These are phyloP conservation scores for Boletus fagicola DNA, from an alignment of 768 basidiomycete genomes.

Conservation along the genomic window DNA sequence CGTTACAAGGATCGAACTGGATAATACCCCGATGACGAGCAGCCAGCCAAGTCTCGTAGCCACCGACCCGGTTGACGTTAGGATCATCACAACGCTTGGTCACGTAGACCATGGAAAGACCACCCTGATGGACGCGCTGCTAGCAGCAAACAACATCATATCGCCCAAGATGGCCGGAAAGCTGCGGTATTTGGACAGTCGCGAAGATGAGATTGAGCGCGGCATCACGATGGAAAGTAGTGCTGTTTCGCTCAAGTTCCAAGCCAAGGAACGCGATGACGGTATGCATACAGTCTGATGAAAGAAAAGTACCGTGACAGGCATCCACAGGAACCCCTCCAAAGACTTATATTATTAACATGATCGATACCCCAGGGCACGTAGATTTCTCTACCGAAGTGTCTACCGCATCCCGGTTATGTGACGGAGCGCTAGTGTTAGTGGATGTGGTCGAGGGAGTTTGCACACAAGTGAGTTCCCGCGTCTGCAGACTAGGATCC, in stretches of 20 bases:
- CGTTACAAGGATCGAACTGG: background rate
- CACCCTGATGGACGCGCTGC: constrained; percentile 89
- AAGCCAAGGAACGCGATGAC: constrained; percentile 65
- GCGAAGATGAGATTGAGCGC: constrained; percentile 96
- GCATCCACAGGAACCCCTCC: constrained; percentile 49
- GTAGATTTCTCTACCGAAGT: constrained; percentile 99
- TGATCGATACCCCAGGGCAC: constrained; percentile 99
- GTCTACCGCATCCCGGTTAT: constrained; percentile 87
- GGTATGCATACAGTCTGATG: constrained; percentile 44
- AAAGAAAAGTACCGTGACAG: constrained; percentile 30
- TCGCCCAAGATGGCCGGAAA: constrained; percentile 94
- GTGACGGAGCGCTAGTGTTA: constrained; percentile 92
- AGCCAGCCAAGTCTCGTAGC: constrained; percentile 13
- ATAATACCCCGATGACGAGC: constrained; percentile 23
- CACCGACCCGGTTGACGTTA: constrained; percentile 47
- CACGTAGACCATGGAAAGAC: constrained; percentile 98
- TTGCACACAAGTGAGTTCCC: constrained; percentile 79
- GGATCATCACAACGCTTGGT: constrained; percentile 82
- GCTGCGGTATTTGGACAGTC: constrained; percentile 89
- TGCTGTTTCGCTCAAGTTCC: constrained; percentile 87
- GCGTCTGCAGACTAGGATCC: background rate
- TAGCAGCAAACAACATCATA: constrained; percentile 98
- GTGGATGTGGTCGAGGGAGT: constrained; percentile 98
- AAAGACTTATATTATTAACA: constrained; percentile 82
- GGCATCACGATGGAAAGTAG: constrained; percentile 99